These are phyloP conservation scores for Botrytis medusae DNA, from an alignment of 2,329 filamentous ascomycete species.

Conservation along the genomic window DNA sequence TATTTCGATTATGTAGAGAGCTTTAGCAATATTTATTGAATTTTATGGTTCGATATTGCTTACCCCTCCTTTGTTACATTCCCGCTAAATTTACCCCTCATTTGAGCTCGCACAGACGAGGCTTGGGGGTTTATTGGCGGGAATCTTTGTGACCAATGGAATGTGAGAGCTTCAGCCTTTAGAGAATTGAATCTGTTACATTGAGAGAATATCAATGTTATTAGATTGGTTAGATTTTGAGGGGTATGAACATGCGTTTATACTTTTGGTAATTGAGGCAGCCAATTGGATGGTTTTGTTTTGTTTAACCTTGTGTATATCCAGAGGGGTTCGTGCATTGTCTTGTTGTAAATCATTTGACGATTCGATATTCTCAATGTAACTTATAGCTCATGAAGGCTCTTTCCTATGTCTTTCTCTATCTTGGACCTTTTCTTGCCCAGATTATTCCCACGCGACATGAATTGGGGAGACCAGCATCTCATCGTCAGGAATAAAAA, in stretches of 20 bases:
- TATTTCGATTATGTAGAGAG: background rate
- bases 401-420: background rate
- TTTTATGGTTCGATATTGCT: conserved; percentile 7
- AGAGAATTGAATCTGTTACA: background rate
- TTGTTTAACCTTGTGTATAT: background rate
- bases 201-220: background rate
- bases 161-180: background rate
- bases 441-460: background rate
- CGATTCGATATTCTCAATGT: background rate
- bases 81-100: conserved; percentile 17
- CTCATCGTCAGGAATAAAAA: background rate
- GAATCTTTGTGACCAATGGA: conserved; percentile 3
- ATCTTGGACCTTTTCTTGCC: background rate
- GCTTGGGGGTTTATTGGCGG: background rate
- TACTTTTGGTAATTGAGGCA: background rate
- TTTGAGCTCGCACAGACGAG: conserved; percentile 5
- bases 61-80: conserved; percentile 16
- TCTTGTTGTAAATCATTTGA: background rate
- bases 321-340: background rate
- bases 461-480: too few species aligned
- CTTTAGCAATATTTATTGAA: background rate
- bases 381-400: background rate
- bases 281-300: background rate
- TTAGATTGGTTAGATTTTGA: background rate
- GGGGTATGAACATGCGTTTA: background rate